Conservation (phyloP, 129 eudicot genomes). For the Gnaphalium uliginosum region DNA sequence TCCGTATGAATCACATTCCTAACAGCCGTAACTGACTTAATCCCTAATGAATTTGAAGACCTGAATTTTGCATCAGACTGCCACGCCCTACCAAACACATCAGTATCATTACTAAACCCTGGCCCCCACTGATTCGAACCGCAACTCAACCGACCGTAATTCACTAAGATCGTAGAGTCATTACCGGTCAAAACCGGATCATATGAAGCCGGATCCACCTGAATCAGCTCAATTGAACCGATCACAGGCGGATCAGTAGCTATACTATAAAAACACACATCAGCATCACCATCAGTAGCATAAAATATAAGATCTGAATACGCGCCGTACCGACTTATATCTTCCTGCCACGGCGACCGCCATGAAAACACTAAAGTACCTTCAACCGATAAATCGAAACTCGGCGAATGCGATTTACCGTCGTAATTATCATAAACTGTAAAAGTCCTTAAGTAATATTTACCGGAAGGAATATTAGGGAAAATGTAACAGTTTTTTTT, state of each 20-base stretch:
- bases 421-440: conserved; percentile 91
- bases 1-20: conserved; percentile 42
- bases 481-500: conserved; percentile 89
- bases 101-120: conserved; percentile 85
- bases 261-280: conserved; percentile 84
- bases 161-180: conserved; percentile 55
- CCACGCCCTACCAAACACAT: conserved; percentile 77
- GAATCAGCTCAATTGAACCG: conserved; percentile 64
- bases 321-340: conserved; percentile 59
- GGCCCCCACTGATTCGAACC: conserved; percentile 92
- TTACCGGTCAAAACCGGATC: conserved; percentile 41
- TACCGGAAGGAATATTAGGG: conserved; percentile 52
- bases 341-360: conserved; percentile 87
- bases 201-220: conserved; percentile 68
- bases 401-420: conserved; percentile 75
- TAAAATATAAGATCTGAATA: conserved; percentile 73
- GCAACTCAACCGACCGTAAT: conserved; percentile 75
- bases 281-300: conserved; percentile 53
- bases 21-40: conserved; percentile 52
- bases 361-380: conserved; percentile 73
- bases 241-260: conserved; percentile 93
- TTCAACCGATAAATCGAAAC: conserved; percentile 75
- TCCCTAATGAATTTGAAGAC: conserved; percentile 18
- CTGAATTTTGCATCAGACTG: conserved; percentile 62
- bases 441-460: conserved; percentile 63